phyloP scores from a whole-genome alignment of 192 early-diverging fungal genomes.

The Geosiphon pyriformis region DNA sequence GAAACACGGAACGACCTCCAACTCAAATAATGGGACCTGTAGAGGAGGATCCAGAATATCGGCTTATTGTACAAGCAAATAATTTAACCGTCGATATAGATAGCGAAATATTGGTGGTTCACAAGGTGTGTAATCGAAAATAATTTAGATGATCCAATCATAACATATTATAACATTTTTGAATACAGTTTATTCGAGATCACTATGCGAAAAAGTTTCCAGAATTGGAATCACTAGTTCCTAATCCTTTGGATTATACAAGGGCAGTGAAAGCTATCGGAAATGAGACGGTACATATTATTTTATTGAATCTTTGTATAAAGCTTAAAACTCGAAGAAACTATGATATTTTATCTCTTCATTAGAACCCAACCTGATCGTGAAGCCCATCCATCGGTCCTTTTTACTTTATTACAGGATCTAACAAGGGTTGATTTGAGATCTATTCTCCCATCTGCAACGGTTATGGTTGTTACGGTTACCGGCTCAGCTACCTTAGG shows the following conservation, averaged over 20 bases:
- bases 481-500: constrained; percentile 85
- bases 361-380: constrained; percentile 1
- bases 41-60: constrained; percentile 87
- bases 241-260: constrained; percentile 84
- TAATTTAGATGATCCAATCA: not conserved
- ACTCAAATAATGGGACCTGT: constrained; percentile 51
- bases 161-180: too few relatives aligned
- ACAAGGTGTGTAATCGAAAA: constrained; percentile 55
- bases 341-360: constrained; percentile 15
- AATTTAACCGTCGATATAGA: constrained; percentile 80
- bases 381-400: constrained; percentile 6
- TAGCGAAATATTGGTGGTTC: constrained; percentile 81
- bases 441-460: constrained; percentile 72
- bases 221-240: constrained; percentile 87
- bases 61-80: constrained; percentile 80
- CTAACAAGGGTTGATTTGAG: constrained; percentile 75
- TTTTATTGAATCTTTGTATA: constrained; percentile 4
- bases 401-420: constrained; percentile 42
- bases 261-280: constrained; percentile 78
- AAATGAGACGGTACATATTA: constrained; percentile 42
- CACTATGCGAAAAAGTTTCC: constrained; percentile 86
- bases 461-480: constrained; percentile 88
- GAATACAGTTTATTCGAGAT: constrained; percentile 74
- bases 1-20: constrained; percentile 31
- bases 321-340: not conserved